phyloP scores from a whole-genome alignment of 345 rosid species.

The Eucalyptus marginata region DNA sequence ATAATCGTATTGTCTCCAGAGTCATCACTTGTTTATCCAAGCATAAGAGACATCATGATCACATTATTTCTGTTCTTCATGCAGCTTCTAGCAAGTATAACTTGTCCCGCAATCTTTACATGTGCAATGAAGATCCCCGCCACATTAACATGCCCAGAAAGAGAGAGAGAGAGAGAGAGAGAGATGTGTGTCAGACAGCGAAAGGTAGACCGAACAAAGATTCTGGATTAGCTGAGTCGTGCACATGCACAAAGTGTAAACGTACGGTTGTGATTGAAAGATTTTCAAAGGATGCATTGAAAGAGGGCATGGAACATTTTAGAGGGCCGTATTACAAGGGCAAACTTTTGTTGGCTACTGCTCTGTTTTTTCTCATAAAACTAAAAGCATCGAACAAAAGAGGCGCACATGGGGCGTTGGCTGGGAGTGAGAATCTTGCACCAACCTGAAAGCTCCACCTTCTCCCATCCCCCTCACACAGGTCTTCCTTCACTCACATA shows the following conservation, averaged over 20 bases:
- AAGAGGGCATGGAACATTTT: not conserved
- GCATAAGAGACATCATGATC: not conserved
- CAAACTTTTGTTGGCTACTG: not conserved
- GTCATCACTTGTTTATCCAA: not conserved
- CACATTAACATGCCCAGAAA: not conserved
- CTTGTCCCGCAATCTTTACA: not conserved
- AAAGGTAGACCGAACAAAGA: slow-evolving; percentile 4
- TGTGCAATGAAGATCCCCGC: not conserved
- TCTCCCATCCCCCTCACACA: not conserved
- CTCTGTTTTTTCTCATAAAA: not conserved
- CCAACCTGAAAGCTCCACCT: slow-evolving; percentile 15
- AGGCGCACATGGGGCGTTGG: slow-evolving; percentile 13
- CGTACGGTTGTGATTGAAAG: not conserved
- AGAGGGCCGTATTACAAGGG: slow-evolving; percentile 1
- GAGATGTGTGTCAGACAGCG: not conserved
- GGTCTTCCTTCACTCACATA: not conserved
- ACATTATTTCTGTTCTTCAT: not conserved
- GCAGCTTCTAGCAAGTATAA: not conserved
- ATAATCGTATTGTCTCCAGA: not conserved
- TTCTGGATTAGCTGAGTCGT: not conserved
- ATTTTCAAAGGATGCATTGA: not conserved
- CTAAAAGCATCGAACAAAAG: not conserved
- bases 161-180: not conserved
- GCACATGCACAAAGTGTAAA: not conserved
- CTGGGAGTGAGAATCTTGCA: slow-evolving; percentile 2